These are phyloP conservation scores for Metschnikowia similis DNA, from an alignment of 805 yeast species.

Conservation along the genomic window DNA sequence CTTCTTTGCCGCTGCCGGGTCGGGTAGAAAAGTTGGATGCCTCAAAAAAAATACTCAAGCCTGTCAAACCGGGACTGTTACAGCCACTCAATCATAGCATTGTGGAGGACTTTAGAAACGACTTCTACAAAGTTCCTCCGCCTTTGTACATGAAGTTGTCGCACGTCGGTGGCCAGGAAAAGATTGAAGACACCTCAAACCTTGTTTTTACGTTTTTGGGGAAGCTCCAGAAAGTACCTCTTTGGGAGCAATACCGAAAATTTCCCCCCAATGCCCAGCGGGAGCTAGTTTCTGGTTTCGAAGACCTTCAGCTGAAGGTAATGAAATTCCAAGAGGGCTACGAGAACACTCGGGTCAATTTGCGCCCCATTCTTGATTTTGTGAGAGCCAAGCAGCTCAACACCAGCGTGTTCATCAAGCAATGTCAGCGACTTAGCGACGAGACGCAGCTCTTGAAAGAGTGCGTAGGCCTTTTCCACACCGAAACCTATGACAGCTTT, in stretches of 20 bases:
- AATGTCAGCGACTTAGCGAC: constrained; percentile 1
- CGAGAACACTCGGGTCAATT: not conserved
- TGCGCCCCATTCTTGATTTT: not conserved
- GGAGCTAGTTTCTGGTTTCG: not conserved
- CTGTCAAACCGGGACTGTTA: not conserved
- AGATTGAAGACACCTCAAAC: not conserved
- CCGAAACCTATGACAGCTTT: not conserved
- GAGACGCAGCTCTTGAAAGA: constrained; percentile 1
- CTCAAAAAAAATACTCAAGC: not conserved
- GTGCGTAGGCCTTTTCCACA: not conserved
- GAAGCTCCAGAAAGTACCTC: not conserved
- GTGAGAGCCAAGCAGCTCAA: constrained; percentile 5
- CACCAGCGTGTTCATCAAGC: constrained; percentile 5
- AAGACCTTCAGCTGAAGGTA: constrained; percentile 4
- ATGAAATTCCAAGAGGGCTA: constrained; percentile 2
- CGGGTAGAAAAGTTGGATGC: not conserved
- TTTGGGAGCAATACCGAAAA: not conserved
- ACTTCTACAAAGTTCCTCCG: constrained; percentile 1
- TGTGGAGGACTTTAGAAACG: not conserved
- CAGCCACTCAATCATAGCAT: not conserved
- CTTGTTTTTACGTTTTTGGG: not conserved
- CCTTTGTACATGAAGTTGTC: not conserved
- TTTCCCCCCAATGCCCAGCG: not conserved
- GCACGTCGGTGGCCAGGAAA: not conserved
- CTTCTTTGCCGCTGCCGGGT: not conserved